Conservation (phyloP, 2,329 filamentous ascomycete genomes). For the Hortaea sp. region DNA sequence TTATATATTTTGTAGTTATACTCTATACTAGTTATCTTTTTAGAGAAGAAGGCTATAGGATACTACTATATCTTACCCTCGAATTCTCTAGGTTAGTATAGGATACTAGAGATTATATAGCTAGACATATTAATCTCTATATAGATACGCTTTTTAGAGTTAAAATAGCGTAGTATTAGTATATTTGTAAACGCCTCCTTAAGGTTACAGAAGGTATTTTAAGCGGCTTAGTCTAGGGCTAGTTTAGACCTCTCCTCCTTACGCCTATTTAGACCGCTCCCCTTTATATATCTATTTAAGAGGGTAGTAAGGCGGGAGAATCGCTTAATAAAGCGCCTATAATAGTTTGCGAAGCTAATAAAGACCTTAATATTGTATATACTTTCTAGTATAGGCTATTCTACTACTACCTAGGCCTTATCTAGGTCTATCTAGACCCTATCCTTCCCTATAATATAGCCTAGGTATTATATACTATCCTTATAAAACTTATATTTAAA, state of each 20-base stretch:
- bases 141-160: constrained; percentile 1
- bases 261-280: constrained; percentile 1
- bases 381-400: constrained; percentile 5
- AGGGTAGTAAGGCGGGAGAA: constrained; percentile 6
- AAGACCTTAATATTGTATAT: constrained; percentile 7
- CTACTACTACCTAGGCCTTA: constrained; percentile 17
- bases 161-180: constrained; percentile 5
- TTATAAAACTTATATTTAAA: constrained; percentile 24
- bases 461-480: constrained; percentile 20
- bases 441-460: constrained; percentile 19
- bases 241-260: constrained; percentile 1
- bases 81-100: background rate
- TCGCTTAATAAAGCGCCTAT: constrained; percentile 6
- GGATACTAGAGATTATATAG: background rate
- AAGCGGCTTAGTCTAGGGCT: too few relatives aligned
- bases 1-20: constrained; percentile 8
- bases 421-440: constrained; percentile 18
- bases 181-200: constrained; percentile 2
- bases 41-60: background rate
- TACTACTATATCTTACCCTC: background rate
- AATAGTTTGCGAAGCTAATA: constrained; percentile 7
- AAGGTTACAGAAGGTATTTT: constrained; percentile 1
- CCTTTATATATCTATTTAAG: constrained; percentile 3
- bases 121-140: constrained; percentile 1
- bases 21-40: constrained; percentile 5